Evolutionary conservation across 2,329 filamentous ascomycete species (phyloP), one percentile per base, ranked within the genome.

Genomic region (Emydomyces testavorans): DNA sequence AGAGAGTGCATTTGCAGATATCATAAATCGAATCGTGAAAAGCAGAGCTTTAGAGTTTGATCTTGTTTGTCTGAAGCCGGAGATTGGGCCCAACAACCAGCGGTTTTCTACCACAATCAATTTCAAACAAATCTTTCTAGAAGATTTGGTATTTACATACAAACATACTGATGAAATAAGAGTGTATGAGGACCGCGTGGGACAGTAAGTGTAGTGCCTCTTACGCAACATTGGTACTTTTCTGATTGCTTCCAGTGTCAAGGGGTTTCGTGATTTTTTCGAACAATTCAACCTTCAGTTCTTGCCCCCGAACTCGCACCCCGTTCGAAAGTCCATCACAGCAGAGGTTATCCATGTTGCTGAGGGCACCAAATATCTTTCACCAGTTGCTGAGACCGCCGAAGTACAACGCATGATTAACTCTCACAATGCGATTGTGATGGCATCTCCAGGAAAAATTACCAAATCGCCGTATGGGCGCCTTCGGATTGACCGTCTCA

Each of bases 381-480:
- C 92, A 55, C 86, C 88, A 1, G 76, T 88, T 28, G 72, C 77
- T 15, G 89, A 95, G 67, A 77, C 89, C 29, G 81, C 83, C 13
- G 83, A 90, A 62, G 79, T 96, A 11, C 89, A 95, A 66, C 81
- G 83, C 55, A 82, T 95, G 72, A 82, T 96, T 67, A 90, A 94
- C 61, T 73, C 77, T 16, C 90, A 96, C 71, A 98, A 96, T 62
- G 49, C 58, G 18, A 51, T 57, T 13, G 51, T 59, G 20, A 63
- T 58, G 35, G 58, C 62, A 48, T 56, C 62, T 15, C 54, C 55
- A 3, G 54, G 60, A 15, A 67, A 65, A 44, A 54, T 56, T 16
- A 61, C 63, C 7, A 71, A 69, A 34, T 71, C 71, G 1, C 61
- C 62, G 7, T 65, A 66, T 39, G 66, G 70, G 28, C 65, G 68